These are phyloP conservation scores for Trichoderma semiorbis DNA, from an alignment of 2,329 filamentous ascomycete species.

Conservation along the genomic window DNA sequence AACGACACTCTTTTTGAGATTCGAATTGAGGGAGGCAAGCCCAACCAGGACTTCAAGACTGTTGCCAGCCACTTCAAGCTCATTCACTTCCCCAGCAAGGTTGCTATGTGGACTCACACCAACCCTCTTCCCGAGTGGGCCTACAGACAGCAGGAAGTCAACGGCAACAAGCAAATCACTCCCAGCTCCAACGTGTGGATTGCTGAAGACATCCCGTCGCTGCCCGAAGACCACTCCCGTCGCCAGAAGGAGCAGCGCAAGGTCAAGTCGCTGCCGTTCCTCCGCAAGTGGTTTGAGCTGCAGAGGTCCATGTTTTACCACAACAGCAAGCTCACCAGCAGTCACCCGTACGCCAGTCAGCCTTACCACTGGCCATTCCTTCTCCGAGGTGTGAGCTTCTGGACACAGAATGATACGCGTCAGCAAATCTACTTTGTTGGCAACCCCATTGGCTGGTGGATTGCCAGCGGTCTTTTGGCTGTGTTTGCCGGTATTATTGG, in stretches of 20 bases:
- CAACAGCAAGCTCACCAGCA: conserved; percentile 96
- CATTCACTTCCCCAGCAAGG: conserved; percentile 88
- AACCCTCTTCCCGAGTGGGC: conserved; percentile 96
- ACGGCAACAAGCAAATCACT: conserved; percentile 93
- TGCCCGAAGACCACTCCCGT: conserved; percentile 68
- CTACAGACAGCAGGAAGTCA: conserved; percentile 97
- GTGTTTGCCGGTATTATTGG: conserved; percentile 90
- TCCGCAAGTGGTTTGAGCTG: conserved; percentile 92
- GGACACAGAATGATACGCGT: conserved; percentile 92
- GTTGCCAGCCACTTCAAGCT: conserved; percentile 93
- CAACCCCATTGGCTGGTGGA: conserved; percentile 97
- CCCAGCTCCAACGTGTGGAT: conserved; percentile 93
- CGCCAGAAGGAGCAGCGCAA: conserved; percentile 72
- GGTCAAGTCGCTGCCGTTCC: conserved; percentile 81
- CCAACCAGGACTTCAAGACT: conserved; percentile 79
- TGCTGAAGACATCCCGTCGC: conserved; percentile 83
- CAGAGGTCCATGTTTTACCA: conserved; percentile 99
- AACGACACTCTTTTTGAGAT: conserved; percentile 95
- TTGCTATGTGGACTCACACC: conserved; percentile 98
- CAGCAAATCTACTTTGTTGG: conserved; percentile 99
- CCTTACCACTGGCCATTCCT: conserved; percentile 98
- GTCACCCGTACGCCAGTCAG: conserved; percentile 91
- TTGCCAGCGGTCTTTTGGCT: conserved; percentile 85
- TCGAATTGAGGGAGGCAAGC: conserved; percentile 81
- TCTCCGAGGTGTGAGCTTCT: conserved; percentile 96